A percentile compares a stretch with the other conserved stretches of the same genome.
phyloP scores from a whole-genome alignment of 176 grass and related monocot species.

The Rhynchospora tenuis region DNA sequence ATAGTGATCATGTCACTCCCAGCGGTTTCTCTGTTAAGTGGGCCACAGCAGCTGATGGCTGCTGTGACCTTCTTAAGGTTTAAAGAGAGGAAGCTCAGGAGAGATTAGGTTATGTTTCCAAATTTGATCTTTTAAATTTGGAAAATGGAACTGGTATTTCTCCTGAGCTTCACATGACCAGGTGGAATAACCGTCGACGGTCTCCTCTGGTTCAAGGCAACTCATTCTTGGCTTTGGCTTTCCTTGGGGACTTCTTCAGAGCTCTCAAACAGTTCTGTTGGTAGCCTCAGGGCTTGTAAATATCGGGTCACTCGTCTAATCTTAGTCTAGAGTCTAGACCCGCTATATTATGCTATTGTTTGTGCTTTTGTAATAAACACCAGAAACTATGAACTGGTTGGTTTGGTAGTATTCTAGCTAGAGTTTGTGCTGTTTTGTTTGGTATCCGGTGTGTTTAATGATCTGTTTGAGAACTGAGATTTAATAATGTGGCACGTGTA shows the following conservation, averaged over 20 bases:
- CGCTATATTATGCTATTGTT: neutral
- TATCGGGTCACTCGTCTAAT: neutral
- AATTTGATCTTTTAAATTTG: slow-evolving; percentile 4
- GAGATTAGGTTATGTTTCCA: neutral
- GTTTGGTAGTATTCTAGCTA: neutral
- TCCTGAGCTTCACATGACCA: slow-evolving; percentile 13
- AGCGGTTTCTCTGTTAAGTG: slow-evolving; percentile 44
- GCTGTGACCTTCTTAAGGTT: slow-evolving; percentile 76
- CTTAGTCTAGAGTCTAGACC: neutral
- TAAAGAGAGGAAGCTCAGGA: slow-evolving; percentile 35
- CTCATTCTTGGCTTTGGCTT: slow-evolving; percentile 97
- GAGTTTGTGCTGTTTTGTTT: neutral
- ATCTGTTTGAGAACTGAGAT: neutral
- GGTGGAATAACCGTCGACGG: slow-evolving; percentile 20
- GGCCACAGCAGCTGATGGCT: slow-evolving; percentile 45
- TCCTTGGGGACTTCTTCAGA: slow-evolving; percentile 29
- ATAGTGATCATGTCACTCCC: slow-evolving; percentile 33
- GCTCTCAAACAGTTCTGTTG: slow-evolving; percentile 2
- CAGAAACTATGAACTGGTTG: slow-evolving; percentile 23
- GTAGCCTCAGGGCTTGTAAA: slow-evolving; percentile 3
- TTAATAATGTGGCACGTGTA: neutral
- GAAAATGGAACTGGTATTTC: neutral
- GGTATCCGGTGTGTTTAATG: neutral
- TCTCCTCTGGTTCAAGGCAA: slow-evolving; percentile 58
- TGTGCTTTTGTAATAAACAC: slow-evolving; percentile 14